These are phyloP conservation scores for Yarrowia deformans DNA, from an alignment of 805 yeast genomes.

Conservation along the genomic window DNA sequence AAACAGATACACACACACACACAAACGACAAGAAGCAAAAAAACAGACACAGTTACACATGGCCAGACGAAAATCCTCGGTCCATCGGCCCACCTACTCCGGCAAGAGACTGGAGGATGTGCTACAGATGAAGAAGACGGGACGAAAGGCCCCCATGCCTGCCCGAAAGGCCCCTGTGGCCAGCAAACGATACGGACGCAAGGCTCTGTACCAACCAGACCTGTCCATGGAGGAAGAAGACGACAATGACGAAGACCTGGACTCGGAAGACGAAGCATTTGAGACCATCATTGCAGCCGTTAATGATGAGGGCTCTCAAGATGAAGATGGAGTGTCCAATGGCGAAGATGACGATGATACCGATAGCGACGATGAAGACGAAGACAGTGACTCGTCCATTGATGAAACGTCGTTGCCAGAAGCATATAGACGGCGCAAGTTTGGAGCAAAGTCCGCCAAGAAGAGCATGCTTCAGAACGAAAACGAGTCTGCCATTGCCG, in stretches of 20 bases:
- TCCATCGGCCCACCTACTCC: constrained; percentile 38
- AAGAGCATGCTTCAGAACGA: constrained; percentile 35
- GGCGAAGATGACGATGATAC: constrained; percentile 9
- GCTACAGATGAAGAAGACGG: constrained; percentile 24
- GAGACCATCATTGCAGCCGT: constrained; percentile 40
- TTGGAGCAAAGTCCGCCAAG: constrained; percentile 35
- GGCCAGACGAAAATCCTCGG: constrained; percentile 38
- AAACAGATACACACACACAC: constrained; percentile 6
- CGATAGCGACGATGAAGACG: constrained; percentile 24
- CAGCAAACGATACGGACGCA: constrained; percentile 32
- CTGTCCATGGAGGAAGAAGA: background rate
- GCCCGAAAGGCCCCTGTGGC: constrained; percentile 28
- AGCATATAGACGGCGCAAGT: constrained; percentile 39
- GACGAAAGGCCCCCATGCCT: constrained; percentile 26
- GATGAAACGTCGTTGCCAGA: constrained; percentile 38
- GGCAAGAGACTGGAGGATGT: constrained; percentile 37
- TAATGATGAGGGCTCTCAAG: constrained; percentile 35
- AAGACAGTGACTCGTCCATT: constrained; percentile 32
- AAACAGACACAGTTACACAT: background rate
- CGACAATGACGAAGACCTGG: constrained; percentile 24
- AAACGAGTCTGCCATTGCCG: constrained; percentile 37
- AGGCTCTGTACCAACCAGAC: constrained; percentile 12
- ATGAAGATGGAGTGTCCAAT: constrained; percentile 1
- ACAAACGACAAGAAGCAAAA: background rate
- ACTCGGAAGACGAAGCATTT: constrained; percentile 39